Evolutionary conservation across 2,329 filamentous ascomycete species (phyloP).

Genomic region (Teratosphaeriaceae sp.): DNA sequence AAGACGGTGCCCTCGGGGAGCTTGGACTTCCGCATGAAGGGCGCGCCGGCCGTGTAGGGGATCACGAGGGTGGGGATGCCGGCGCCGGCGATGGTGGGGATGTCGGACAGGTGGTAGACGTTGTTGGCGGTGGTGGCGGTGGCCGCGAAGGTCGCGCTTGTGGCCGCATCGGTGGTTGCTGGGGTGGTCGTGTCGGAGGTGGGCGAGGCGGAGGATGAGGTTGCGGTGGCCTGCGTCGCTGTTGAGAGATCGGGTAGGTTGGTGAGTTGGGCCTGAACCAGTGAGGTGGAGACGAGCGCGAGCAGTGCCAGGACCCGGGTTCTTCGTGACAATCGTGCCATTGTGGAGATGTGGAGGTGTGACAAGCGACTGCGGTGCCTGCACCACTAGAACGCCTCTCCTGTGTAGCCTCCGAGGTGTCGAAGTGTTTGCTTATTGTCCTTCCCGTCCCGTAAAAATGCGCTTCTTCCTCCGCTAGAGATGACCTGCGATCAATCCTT

Average conservation of each 20-base stretch:
- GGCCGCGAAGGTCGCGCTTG: slow-evolving; percentile 1
- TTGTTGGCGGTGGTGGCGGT: slow-evolving; percentile 14
- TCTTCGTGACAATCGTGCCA: slow-evolving; percentile 9
- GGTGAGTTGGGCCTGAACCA: slow-evolving; percentile 19
- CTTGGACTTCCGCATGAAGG: slow-evolving; percentile 83
- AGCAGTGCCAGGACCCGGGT: slow-evolving; percentile 17
- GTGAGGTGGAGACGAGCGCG: slow-evolving; percentile 17
- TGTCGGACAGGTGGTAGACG: slow-evolving; percentile 30
- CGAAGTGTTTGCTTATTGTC: background rate
- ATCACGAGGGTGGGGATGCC: slow-evolving; percentile 65
- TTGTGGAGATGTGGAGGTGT: slow-evolving; percentile 4
- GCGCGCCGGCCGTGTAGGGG: slow-evolving; percentile 75
- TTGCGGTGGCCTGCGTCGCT: slow-evolving; percentile 14
- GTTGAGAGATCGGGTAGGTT: slow-evolving; percentile 24
- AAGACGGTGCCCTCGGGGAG: slow-evolving; percentile 92
- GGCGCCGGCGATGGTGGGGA: slow-evolving; percentile 51
- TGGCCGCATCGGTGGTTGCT: slow-evolving; percentile 8
- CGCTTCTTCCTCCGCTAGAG: no score
- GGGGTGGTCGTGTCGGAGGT: slow-evolving; percentile 1
- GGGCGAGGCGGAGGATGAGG: slow-evolving; percentile 1
- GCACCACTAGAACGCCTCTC: background rate
- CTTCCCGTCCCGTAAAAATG: background rate
- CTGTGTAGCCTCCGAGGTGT: background rate
- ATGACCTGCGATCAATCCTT: no score
- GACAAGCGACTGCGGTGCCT: background rate